phyloP scores from a whole-genome alignment of 306 rosid species.

The Ceratonia siliqua region DNA sequence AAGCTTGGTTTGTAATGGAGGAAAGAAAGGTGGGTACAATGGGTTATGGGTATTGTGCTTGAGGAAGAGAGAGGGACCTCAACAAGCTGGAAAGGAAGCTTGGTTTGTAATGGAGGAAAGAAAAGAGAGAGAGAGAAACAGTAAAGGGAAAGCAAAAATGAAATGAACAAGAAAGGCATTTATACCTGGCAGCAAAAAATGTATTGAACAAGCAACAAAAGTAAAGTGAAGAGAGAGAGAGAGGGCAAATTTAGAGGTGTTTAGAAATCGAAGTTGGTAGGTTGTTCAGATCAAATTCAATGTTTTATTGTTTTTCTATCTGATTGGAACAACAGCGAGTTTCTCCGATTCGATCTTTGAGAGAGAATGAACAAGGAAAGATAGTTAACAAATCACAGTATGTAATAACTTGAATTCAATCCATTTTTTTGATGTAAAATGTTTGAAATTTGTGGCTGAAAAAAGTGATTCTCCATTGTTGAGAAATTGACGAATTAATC shows the following conservation, averaged over 20 bases:
- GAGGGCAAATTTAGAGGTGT: no score
- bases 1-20: slow-evolving; percentile 81
- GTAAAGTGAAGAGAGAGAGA: slow-evolving; percentile 37
- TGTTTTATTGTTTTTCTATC: not conserved
- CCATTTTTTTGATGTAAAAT: not conserved
- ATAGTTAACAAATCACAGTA: slow-evolving; percentile 47
- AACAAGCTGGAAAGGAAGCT: slow-evolving; percentile 73
- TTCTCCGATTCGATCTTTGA: slow-evolving; percentile 77
- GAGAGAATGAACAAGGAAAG: slow-evolving; percentile 73
- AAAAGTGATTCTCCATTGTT: slow-evolving; percentile 2
- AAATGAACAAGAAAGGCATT: slow-evolving; percentile 36
- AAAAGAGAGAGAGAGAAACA: slow-evolving; percentile 48
- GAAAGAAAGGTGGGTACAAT: slow-evolving; percentile 58
- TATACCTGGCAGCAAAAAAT: slow-evolving; percentile 34
- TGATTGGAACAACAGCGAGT: slow-evolving; percentile 58
- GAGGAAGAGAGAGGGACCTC: slow-evolving; percentile 48
- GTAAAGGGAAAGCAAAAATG: slow-evolving; percentile 59
- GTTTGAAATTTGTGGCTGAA: not conserved
- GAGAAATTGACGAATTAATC: no score
- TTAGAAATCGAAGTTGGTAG: no score
- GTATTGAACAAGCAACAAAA: slow-evolving; percentile 42
- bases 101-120: slow-evolving; percentile 81
- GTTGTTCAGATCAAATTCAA: no score
- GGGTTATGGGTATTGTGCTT: slow-evolving; percentile 62
- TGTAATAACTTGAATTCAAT: not conserved